Evolutionary conservation across 2,329 filamentous ascomycete species (phyloP), one percentile per base, ranked within the genome.

Genomic region (Pezicula radicicola): DNA sequence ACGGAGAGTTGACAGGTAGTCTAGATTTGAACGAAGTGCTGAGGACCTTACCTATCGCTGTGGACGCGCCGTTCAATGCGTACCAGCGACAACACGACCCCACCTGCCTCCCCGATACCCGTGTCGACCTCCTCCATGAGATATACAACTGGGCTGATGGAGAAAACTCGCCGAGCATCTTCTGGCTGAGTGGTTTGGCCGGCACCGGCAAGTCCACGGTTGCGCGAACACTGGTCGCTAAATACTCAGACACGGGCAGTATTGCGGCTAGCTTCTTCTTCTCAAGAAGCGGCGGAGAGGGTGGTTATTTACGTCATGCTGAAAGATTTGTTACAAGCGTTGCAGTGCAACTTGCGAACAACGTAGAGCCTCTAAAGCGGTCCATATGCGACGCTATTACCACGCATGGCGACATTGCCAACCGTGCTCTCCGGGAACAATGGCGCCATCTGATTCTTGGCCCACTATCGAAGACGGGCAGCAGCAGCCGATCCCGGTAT

Each of bases 271-370:
- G 51, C 18, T 55, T 55, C 48, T 55, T 55, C 39, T 55, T 50
- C 37, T 53, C 53, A 15, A 51, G 52, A 43, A 52, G 54, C 21
- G 50, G 53, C 46, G 61, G 57, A 3, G 70, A 75, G 54, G 65
- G 70, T 25, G 66, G n/a, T n/a, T n/a, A n/a, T n/a, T n/a, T n/a
- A n/a, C n/a, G 68, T 2, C 65, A 63, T 41, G 64, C 67, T 2
- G 56, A 56, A 4, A 66, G 61, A 45, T 64, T 78, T 36, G 67
- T 78, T 15, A 62, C 71, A 0, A 77, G 73, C 0, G 60, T 78
- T 30, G 66, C 69, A 6, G 51, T 52, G 8, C 63, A 75, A 37
- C 57, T 76, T 2, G 57, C 62, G 1, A 35, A 19, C 0, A 56
- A 52, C 10, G 51, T 69, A 12, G 68, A 70, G 15, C 39, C 50